Evolutionary conservation across 176 grass and related monocot genomes (phyloP).

Genomic region (Juncus effusus): DNA sequence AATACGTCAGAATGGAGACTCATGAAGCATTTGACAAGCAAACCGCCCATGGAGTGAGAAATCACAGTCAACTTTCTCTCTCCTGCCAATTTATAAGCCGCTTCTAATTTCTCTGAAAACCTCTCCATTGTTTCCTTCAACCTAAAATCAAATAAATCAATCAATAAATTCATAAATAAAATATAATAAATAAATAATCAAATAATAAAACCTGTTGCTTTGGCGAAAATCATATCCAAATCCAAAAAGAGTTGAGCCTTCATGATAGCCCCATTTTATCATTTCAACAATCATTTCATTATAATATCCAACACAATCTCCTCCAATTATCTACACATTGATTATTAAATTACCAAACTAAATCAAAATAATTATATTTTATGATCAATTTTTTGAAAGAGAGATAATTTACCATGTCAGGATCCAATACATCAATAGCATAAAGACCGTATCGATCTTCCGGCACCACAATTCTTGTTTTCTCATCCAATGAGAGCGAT

Average conservation of each 20-base stretch:
- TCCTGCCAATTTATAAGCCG: slow-evolving; percentile 60
- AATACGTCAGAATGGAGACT: slow-evolving; percentile 70
- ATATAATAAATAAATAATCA: not conserved
- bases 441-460: slow-evolving; percentile 88
- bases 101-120: slow-evolving; percentile 70
- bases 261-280: slow-evolving; percentile 96
- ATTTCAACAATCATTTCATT: slow-evolving; percentile 97
- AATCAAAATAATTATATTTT: not conserved
- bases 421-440: slow-evolving; percentile 85
- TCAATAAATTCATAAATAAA: not conserved
- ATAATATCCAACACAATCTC: slow-evolving; percentile 87
- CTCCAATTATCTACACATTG: slow-evolving; percentile 53
- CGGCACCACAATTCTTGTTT: slow-evolving; percentile 63
- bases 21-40: slow-evolving; percentile 88
- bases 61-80: slow-evolving; percentile 80
- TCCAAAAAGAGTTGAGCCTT: slow-evolving; percentile 89
- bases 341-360: slow-evolving; percentile 4
- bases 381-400: not conserved
- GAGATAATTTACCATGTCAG: slow-evolving; percentile 61
- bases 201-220: slow-evolving; percentile 65
- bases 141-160: slow-evolving; percentile 26
- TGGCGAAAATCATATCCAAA: slow-evolving; percentile 98
- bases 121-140: slow-evolving; percentile 66
- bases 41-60: slow-evolving; percentile 95
- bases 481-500: slow-evolving; percentile 75